Evolutionary conservation across 2,329 filamentous ascomycete genomes (phyloP), one percentile per base, ranked within the genome.

Genomic region (Aspergillus terreus): DNA sequence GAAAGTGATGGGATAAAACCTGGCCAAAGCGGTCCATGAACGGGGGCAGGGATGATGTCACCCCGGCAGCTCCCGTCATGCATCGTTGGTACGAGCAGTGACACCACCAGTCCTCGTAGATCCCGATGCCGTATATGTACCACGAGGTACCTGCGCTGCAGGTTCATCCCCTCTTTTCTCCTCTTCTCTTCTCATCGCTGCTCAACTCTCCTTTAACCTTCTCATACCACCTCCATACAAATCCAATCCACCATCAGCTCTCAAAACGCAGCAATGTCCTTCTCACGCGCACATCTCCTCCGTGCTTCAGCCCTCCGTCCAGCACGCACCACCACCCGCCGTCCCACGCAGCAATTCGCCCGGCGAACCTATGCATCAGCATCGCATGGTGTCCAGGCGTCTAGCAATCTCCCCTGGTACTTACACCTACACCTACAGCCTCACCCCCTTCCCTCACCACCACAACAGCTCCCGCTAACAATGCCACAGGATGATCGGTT

Each of bases 401-500:
- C 71, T 44, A 77, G 77, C 54, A 77, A 82, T 60, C 47, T 78
- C 25, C 72, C 78, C 51, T 82, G 79, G 79, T 81, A 62, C 23
- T 6, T 23, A 23, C 23, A 23, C 23, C 23, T 23, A 23, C 23
- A 23, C 23, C 23, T 23, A 23, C 23, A 23, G 4, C 35, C 25
- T 38, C n/a, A 44, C 10, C 40, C 23, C 11, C 32, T 47, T 52
- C 41, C 36, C 23, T 23, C 19, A 19, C 21, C 17, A 17, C 32
- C 14, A 14, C 38, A 40, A 32, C 32, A 25, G 47, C 46, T 15
- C 9, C 19, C 6, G 9, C 30, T n/a, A 36, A 53, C 54, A 30
- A 44, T 25, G 4, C 2, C 10, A 44, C 50, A 81, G 79, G 79
- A 59, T 79, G 25, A 63, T 78, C 50, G 76, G 70, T 44, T 75